Percentiles rank a stretch among this genome's conserved stretches.
Evolutionary conservation across 208 protist genomes (phyloP).

Genomic region (Acanthamoeba triangularis): DNA sequence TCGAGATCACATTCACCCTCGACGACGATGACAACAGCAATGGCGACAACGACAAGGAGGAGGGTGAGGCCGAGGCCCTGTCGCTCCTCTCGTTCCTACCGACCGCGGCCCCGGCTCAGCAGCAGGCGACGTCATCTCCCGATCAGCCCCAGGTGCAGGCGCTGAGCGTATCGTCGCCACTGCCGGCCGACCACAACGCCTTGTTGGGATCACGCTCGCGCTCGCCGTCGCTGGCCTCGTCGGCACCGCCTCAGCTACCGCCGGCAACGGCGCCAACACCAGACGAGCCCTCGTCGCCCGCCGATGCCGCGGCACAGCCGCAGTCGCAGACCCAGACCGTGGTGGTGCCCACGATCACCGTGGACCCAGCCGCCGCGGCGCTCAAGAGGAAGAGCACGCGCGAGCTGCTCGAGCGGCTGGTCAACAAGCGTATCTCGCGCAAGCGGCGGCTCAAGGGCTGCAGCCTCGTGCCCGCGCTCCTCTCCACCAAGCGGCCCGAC

Average conservation of each 20-base stretch:
- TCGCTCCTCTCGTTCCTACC: conserved; percentile 2
- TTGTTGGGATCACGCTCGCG: neutral
- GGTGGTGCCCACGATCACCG: neutral
- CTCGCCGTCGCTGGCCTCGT: neutral
- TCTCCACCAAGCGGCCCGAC: conserved; percentile 3
- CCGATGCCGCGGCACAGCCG: neutral
- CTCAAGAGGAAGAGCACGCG: conserved; percentile 49
- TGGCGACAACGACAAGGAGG: neutral
- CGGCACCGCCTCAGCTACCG: neutral
- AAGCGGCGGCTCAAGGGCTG: neutral
- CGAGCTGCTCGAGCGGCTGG: neutral
- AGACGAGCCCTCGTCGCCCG: neutral
- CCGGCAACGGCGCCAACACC: neutral
- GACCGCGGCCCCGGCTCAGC: neutral
- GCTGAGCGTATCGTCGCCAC: neutral
- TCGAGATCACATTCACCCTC: conserved; percentile 66
- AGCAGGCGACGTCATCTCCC: neutral
- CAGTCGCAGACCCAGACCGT: neutral
- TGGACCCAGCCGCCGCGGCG: neutral
- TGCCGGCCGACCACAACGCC: neutral
- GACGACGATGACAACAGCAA: neutral
- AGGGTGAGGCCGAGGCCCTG: neutral
- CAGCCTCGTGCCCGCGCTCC: conserved; percentile 64
- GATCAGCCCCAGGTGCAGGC: neutral
- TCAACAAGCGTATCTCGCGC: conserved; percentile 25